phyloP scores from a whole-genome alignment of 2,329 filamentous ascomycete genomes.

The Diplocarpon rosae region DNA sequence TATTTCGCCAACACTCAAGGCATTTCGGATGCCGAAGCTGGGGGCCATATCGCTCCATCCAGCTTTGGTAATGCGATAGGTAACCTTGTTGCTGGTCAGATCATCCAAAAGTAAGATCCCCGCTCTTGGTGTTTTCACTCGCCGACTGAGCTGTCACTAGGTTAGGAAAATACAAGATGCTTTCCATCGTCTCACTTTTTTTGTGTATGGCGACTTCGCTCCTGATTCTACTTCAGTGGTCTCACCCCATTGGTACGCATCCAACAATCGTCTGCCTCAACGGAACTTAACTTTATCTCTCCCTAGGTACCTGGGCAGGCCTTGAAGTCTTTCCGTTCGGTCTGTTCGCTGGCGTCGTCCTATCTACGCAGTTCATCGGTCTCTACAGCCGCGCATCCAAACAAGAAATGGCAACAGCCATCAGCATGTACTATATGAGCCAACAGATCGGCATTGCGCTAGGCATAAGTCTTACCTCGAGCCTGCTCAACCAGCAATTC shows the following conservation, averaged over 20 bases:
- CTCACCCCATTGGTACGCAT: constrained; percentile 10
- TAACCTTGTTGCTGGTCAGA: constrained; percentile 43
- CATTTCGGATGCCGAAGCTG: constrained; percentile 45
- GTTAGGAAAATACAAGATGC: constrained; percentile 14
- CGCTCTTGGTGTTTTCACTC: neutral
- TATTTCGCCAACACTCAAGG: constrained; percentile 56
- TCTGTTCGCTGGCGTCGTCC: constrained; percentile 13
- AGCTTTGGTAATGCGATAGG: constrained; percentile 56
- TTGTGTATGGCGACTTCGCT: constrained; percentile 10
- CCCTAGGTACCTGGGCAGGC: constrained; percentile 4
- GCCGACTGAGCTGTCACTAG: constrained; percentile 4
- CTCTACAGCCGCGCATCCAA: constrained; percentile 12
- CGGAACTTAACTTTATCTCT: too few relatives aligned
- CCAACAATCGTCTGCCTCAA: neutral
- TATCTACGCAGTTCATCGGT: constrained; percentile 16
- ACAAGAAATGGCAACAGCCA: constrained; percentile 15
- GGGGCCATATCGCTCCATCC: constrained; percentile 50
- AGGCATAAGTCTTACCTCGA: constrained; percentile 13
- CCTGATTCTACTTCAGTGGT: constrained; percentile 11
- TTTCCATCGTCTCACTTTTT: constrained; percentile 11
- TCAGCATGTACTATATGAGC: constrained; percentile 18
- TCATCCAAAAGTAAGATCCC: constrained; percentile 22
- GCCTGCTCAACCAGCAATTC: constrained; percentile 11
- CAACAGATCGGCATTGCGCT: constrained; percentile 16
- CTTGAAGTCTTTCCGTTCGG: constrained; percentile 13